A percentile compares a stretch with the other conserved stretches of the same genome.
Evolutionary conservation across 2,329 filamentous ascomycete genomes (phyloP).

Genomic region (Penicillium hordei): DNA sequence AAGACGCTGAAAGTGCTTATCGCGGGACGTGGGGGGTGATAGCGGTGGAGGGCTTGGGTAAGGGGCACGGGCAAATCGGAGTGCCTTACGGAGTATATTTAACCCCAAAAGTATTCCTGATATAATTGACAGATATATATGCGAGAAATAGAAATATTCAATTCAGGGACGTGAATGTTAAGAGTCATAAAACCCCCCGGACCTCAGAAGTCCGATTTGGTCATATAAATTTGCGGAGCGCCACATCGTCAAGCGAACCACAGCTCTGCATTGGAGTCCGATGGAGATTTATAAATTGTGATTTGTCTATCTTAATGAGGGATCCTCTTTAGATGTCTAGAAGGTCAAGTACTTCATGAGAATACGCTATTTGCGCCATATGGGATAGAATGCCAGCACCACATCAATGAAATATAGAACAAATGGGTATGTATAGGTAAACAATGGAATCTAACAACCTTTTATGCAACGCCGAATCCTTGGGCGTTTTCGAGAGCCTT

Average conservation of each 20-base stretch:
- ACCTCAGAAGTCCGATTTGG: conserved; percentile 21
- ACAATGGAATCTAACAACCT: not conserved
- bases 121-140: not conserved
- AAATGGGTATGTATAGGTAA: conserved; percentile 22
- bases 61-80: not conserved
- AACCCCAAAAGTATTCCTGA: not conserved
- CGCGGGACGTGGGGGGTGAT: conserved; percentile 24
- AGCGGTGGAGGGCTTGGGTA: not conserved
- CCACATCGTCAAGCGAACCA: conserved; percentile 18
- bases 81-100: not conserved
- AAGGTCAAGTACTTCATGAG: not conserved
- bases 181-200: conserved; percentile 14
- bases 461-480: conserved; percentile 80
- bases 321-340: not conserved
- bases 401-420: conserved; percentile 8
- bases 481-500: conserved; percentile 85
- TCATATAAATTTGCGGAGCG: conserved; percentile 5
- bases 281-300: conserved; percentile 8
- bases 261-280: conserved; percentile 9
- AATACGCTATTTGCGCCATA: conserved; percentile 1
- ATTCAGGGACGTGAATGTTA: not conserved
- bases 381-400: not conserved
- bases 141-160: not conserved
- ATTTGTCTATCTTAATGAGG: conserved; percentile 10
- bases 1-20: conserved; percentile 17